Percentiles rank a stretch among this genome's conserved stretches.
Evolutionary conservation across 2,329 filamentous ascomycete species (phyloP).

Genomic region (Hortaea sp.): DNA sequence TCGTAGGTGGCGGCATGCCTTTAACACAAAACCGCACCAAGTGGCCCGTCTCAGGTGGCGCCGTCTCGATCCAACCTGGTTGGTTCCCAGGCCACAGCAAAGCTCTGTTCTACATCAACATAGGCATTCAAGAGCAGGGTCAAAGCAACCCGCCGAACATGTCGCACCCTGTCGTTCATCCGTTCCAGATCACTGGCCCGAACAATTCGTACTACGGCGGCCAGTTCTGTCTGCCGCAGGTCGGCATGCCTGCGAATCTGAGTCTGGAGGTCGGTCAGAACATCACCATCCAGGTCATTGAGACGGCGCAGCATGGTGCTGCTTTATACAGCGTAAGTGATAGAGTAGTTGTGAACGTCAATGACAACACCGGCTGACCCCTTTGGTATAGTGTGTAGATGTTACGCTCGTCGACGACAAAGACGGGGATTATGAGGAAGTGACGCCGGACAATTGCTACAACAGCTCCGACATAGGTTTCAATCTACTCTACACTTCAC

Average conservation of each 20-base stretch:
- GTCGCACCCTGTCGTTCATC: slow-evolving; percentile 69
- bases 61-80: slow-evolving; percentile 82
- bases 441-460: slow-evolving; percentile 78
- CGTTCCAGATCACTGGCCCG: slow-evolving; percentile 76
- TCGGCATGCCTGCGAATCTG: slow-evolving; percentile 63
- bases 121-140: slow-evolving; percentile 54
- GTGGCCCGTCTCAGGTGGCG: slow-evolving; percentile 82
- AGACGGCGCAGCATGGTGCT: slow-evolving; percentile 73
- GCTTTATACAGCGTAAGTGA: slow-evolving; percentile 65
- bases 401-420: slow-evolving; percentile 78
- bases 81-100: slow-evolving; percentile 87
- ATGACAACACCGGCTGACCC: too few species aligned
- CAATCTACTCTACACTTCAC: slow-evolving; percentile 60
- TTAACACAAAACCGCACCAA: slow-evolving; percentile 74
- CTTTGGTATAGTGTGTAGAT: slow-evolving; percentile 67
- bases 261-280: slow-evolving; percentile 71
- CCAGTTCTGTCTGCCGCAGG: slow-evolving; percentile 79
- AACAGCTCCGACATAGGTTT: slow-evolving; percentile 72
- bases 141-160: slow-evolving; percentile 65
- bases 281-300: slow-evolving; percentile 82
- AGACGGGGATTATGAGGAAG: slow-evolving; percentile 53
- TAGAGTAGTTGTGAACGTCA: background rate
- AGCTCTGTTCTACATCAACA: slow-evolving; percentile 81
- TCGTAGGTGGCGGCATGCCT: slow-evolving; percentile 69
- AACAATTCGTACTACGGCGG: slow-evolving; percentile 69